A percentile compares a stretch with the other conserved stretches of the same genome.
These are phyloP conservation scores for Lipomyces orientalis DNA, from an alignment of 805 yeast genomes.

Conservation along the genomic window DNA sequence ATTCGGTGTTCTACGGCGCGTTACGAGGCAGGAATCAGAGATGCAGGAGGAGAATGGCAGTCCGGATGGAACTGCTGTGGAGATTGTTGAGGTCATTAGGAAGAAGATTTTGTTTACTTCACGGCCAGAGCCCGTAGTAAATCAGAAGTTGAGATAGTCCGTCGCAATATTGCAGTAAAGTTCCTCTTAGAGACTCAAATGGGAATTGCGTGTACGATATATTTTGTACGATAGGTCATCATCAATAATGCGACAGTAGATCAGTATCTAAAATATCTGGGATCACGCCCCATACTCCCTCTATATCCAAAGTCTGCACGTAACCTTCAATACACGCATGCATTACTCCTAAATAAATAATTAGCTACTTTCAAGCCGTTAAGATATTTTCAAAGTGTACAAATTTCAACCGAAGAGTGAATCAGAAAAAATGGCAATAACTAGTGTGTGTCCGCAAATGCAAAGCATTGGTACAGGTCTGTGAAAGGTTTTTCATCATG, in stretches of 20 bases:
- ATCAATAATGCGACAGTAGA: neutral
- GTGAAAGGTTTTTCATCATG: constrained; percentile 38
- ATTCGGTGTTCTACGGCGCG: constrained; percentile 31
- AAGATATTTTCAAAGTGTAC: neutral
- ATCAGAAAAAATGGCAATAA: constrained; percentile 29
- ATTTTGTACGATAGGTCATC: neutral
- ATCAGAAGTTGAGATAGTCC: neutral
- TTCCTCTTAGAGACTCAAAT: neutral
- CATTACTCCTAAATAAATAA: neutral
- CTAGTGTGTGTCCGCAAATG: constrained; percentile 33
- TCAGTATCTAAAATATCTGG: neutral
- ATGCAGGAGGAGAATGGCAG: constrained; percentile 9
- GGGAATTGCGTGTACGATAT: neutral
- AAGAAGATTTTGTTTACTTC: constrained; percentile 33
- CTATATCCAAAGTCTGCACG: neutral
- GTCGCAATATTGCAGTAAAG: neutral
- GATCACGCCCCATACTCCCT: neutral
- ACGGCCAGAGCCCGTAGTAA: constrained; percentile 37
- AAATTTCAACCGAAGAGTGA: neutral
- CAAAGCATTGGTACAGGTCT: constrained; percentile 40
- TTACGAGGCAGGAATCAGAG: neutral
- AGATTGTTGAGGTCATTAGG: constrained; percentile 31
- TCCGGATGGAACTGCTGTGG: constrained; percentile 28
- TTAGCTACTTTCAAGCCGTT: neutral
- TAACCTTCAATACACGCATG: neutral